Conservation (phyloP, 1,139 yeast genomes). For the Saccharomycopsis hybrid region DNA sequence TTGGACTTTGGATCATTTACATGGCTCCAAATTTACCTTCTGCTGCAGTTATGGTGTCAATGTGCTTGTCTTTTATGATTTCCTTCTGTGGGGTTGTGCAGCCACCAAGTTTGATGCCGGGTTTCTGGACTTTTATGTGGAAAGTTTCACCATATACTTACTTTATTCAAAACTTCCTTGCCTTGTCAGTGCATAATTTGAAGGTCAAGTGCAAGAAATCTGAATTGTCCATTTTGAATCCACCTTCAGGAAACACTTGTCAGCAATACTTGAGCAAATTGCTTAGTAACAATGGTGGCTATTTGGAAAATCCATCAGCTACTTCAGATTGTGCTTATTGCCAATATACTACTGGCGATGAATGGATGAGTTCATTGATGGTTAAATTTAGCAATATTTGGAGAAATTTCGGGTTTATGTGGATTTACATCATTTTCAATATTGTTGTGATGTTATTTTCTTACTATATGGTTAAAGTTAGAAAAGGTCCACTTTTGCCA, state of each 20-base stretch:
- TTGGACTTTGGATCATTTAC: slow-evolving; percentile 49
- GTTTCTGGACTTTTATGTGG: slow-evolving; percentile 54
- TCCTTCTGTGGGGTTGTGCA: slow-evolving; percentile 62
- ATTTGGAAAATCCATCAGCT: slow-evolving; percentile 46
- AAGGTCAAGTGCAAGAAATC: slow-evolving; percentile 28
- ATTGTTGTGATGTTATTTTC: slow-evolving; percentile 37
- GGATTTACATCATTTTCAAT: slow-evolving; percentile 52
- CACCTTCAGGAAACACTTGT: slow-evolving; percentile 33
- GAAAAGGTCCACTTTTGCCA: slow-evolving; percentile 3
- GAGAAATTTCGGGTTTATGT: slow-evolving; percentile 62
- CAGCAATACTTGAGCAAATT: slow-evolving; percentile 41
- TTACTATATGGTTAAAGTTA: slow-evolving; percentile 36
- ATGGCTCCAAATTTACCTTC: slow-evolving; percentile 58
- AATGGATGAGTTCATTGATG: slow-evolving; percentile 36
- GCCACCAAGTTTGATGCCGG: slow-evolving; percentile 51
- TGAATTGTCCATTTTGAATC: slow-evolving; percentile 29
- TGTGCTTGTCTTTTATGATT: slow-evolving; percentile 47
- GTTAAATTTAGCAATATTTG: slow-evolving; percentile 45
- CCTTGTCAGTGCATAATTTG: slow-evolving; percentile 25
- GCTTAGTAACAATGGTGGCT: slow-evolving; percentile 35
- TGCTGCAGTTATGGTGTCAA: slow-evolving; percentile 50
- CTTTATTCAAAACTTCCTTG: slow-evolving; percentile 25
- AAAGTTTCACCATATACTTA: slow-evolving; percentile 37
- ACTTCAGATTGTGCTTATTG: slow-evolving; percentile 56
- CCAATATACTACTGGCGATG: slow-evolving; percentile 45